Evolutionary conservation across 805 yeast genomes (phyloP).

Genomic region (Candida montana): DNA sequence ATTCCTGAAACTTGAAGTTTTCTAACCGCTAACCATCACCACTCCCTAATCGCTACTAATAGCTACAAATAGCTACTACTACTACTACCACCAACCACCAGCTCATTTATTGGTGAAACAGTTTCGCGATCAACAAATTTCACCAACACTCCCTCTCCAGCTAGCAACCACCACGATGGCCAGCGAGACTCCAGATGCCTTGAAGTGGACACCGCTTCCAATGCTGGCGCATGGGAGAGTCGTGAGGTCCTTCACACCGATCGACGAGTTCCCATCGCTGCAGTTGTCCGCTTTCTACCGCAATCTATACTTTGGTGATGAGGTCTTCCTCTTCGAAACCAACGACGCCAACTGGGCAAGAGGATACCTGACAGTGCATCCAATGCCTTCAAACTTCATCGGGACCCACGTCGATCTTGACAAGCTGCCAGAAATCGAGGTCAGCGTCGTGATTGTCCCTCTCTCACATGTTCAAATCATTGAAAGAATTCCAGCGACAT

Average conservation of each 20-base stretch:
- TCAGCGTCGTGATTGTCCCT: constrained; percentile 58
- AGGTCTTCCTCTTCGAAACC: constrained; percentile 66
- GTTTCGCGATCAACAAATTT: too few species aligned
- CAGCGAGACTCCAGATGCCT: too few species aligned
- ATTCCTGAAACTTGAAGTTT: too few species aligned
- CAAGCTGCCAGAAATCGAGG: constrained; percentile 52
- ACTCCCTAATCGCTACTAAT: too few species aligned
- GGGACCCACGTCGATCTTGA: constrained; percentile 54
- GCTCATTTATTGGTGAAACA: too few species aligned
- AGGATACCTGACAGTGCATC: constrained; percentile 65
- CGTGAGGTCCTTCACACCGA: constrained; percentile 41
- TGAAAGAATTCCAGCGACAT: constrained; percentile 37
- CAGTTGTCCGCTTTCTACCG: constrained; percentile 34
- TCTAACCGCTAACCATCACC: too few species aligned
- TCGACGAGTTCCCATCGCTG: constrained; percentile 32
- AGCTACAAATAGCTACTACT: too few species aligned
- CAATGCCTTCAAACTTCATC: constrained; percentile 66
- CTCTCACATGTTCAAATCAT: constrained; percentile 44
- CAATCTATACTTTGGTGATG: constrained; percentile 72
- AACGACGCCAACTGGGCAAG: constrained; percentile 66
- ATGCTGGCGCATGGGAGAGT: constrained; percentile 39
- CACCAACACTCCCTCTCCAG: too few species aligned
- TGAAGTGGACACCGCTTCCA: constrained; percentile 45
- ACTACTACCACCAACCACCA: too few species aligned
- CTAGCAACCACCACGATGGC: too few species aligned